Base-by-base conservation (phyloP, 352 stramenopile genomes). In the Aphanomyces cochlioides region DNA sequence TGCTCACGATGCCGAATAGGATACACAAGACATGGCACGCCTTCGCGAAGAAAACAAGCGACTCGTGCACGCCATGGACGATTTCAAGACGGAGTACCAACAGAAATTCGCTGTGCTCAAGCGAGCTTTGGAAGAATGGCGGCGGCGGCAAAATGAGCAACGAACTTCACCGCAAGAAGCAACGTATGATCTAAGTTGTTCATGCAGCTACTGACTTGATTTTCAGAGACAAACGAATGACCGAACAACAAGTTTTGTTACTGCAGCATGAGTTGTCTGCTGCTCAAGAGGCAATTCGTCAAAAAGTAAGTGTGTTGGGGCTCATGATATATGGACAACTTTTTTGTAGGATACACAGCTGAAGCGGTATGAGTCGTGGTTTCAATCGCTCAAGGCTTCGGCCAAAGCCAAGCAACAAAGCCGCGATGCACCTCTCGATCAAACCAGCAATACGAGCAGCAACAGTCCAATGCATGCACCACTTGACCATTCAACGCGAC, bases 81-180 rank as follows among this genome's bases (percentile, higher is more conserved):
- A 80, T 10, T 95, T 95, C 73, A 95, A 95, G 73, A 82, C 80
- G 39, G 79, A 91, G 36, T 95, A 95, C 77, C 90, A 90, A 53
- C 87, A 93, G 72, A 95, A 93, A 85, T 82, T 95, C 59, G 76
- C 91, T n/a, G 90, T 92, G 83, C 90, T 95, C 66, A 95, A 95
- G 66, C 81, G 79, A 47, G 87, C 87, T n/a, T 75, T 95, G n/a
- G 87, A 95, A 78, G 87, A 95, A 54, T 95, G 87, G 87, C 78
- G 84, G 66, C 76, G 28, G 28, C 28, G 28, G 87, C 4, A 83
- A 95, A 58, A 80, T 79, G 59, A 83, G 79, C 19, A 39, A 66
- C 41, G 5, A 56, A 63, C 39, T 39, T 60, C 54, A 10, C 47
- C 15, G 8, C 61, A 28, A 68, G 7, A 37, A 13, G 53, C 36